Evolutionary conservation across 2,329 filamentous ascomycete species (phyloP), one percentile per base, ranked within the genome.

Genomic region (Verticillium tricorpus): DNA sequence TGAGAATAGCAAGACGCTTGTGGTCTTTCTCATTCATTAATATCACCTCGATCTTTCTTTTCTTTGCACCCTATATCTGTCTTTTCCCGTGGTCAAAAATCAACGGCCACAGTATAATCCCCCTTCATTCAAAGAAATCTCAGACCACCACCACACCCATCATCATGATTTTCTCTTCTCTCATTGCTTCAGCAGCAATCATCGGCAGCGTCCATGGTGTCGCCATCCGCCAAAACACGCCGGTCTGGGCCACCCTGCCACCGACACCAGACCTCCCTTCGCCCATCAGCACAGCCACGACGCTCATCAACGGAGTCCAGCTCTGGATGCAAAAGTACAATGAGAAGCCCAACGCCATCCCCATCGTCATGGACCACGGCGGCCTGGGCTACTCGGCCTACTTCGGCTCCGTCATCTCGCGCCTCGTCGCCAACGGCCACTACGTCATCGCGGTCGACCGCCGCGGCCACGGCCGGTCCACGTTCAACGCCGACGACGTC

Each of bases 281-380:
- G 0, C 74, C 73, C n/a, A 70, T 76, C 64, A 69, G 62, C 60
- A 69, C 66, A 4, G 62, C 63, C 3, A 69, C 67, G 5, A 70
- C 67, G 12, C 57, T 66, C 7, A 69, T 77, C 65, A 76, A 78
- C 62, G 72, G 74, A 50, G 76, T 73, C 11, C 66, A 76, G 8
- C 72, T 79, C 22, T 79, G 77, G 77, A 73, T 70, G 67, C 76
- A 77, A 63, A 72, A 76, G 66, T 78, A 78, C 70, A 78, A 77
- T 60, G 69, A 74, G 34, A 56, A 67, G 8, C 69, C 70, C 3
- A 70, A 70, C 39, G 68, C 69, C 15, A 65, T 69, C 0, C 75
- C 77, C 6, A 69, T 79, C 3, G 72, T 79, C 61, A 67, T 79
- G 61, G 68, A 76, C 54, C 73, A 77, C 64, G 76, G 76, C 35